Conservation (phyloP, 768 basidiomycete genomes). For the Termitomyces sp. region DNA sequence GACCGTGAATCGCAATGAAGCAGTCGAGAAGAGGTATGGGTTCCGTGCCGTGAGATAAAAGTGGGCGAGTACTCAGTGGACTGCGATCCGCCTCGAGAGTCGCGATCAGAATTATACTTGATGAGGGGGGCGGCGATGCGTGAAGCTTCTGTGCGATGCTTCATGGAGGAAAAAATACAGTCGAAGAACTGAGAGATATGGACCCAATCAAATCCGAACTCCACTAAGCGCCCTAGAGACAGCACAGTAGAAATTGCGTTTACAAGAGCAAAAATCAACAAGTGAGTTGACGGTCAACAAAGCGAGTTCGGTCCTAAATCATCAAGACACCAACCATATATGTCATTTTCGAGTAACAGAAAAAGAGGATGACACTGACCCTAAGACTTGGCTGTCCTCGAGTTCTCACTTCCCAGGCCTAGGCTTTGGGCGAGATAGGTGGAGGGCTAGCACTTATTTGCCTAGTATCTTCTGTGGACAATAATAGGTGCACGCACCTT, state of each 20-base stretch:
- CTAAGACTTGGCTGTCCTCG: not conserved
- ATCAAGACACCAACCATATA: not conserved
- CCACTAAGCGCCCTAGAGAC: not conserved
- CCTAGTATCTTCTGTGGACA: not conserved
- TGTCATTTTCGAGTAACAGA: not conserved
- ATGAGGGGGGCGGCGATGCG: not conserved
- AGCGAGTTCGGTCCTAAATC: not conserved
- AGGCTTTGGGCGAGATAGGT: not conserved
- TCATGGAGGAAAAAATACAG: not conserved
- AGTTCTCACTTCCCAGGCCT: not conserved
- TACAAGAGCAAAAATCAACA: not conserved
- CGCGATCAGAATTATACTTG: constrained; percentile 1
- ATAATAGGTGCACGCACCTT: not conserved
- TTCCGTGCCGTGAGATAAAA: not conserved
- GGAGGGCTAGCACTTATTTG: not conserved
- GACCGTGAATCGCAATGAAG: not conserved
- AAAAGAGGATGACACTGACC: not conserved
- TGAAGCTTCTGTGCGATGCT: not conserved
- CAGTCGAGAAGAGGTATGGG: not conserved
- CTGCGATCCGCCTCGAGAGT: not conserved
- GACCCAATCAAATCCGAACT: not conserved
- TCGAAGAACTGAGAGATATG: not conserved
- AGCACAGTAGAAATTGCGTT: not conserved
- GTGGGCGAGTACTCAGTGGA: not conserved
- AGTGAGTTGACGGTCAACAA: not conserved